A percentile compares a stretch with the other conserved stretches of the same genome.
Evolutionary conservation across 2,329 filamentous ascomycete genomes (phyloP).

Genomic region (Cucurbitaria berberidis): DNA sequence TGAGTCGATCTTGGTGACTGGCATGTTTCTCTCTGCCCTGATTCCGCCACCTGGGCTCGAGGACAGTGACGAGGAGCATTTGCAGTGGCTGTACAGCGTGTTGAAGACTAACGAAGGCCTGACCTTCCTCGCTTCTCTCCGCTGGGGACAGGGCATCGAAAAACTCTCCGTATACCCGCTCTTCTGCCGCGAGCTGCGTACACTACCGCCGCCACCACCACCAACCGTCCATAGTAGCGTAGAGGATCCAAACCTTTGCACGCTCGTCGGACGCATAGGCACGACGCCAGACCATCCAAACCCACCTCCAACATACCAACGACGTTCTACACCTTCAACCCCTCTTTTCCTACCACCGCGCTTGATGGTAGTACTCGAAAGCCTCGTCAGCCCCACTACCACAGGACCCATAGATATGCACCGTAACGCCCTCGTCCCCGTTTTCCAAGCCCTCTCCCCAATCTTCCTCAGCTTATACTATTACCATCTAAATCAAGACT

Average conservation of each 20-base stretch:
- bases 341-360: constrained; percentile 39
- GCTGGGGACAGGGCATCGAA: constrained; percentile 41
- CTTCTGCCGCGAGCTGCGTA: constrained; percentile 35
- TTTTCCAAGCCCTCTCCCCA: constrained; percentile 38
- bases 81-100: constrained; percentile 33
- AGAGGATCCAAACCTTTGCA: constrained; percentile 18
- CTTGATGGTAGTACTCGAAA: constrained; percentile 30
- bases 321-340: constrained; percentile 3
- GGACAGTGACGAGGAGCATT: constrained; percentile 10
- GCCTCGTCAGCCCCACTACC: constrained; percentile 14
- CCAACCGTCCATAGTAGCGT: constrained; percentile 18
- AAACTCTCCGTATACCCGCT: constrained; percentile 39
- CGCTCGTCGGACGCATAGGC: constrained; percentile 15
- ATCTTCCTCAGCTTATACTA: constrained; percentile 45
- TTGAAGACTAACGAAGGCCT: constrained; percentile 42
- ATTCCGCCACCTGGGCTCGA: constrained; percentile 19
- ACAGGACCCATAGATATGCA: constrained; percentile 28
- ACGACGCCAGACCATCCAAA: constrained; percentile 34
- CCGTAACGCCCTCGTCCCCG: constrained; percentile 27
- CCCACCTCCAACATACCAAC: constrained; percentile 31
- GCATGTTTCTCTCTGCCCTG: constrained; percentile 30
- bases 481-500: constrained; percentile 35
- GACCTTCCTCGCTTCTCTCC: constrained; percentile 35
- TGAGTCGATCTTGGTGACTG: constrained; percentile 38
- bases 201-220: constrained; percentile 38